phyloP scores from a whole-genome alignment of 129 eudicot species.

The Mikania micrantha region DNA sequence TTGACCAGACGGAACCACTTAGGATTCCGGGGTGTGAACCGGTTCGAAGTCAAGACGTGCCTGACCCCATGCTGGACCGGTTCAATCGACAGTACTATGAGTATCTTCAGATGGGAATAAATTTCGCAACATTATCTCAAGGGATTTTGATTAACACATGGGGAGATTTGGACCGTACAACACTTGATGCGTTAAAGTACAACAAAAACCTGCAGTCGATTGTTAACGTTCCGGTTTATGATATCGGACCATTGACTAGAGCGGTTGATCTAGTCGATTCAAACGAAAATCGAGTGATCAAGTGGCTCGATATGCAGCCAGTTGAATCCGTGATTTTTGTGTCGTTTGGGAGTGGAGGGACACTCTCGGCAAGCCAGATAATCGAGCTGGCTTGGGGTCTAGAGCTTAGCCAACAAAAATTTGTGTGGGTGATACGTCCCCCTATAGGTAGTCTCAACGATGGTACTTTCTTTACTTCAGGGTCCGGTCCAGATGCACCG shows the following conservation, averaged over 20 bases:
- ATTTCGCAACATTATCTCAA: conserved; percentile 19
- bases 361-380: conserved; percentile 25
- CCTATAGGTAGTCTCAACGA: conserved; percentile 5
- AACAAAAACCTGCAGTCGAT: conserved; percentile 16
- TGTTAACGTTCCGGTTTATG: conserved; percentile 47
- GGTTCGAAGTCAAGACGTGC: conserved; percentile 43
- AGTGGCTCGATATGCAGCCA: conserved; percentile 59
- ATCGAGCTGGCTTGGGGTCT: conserved; percentile 46
- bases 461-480: conserved; percentile 11
- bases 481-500: background rate
- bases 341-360: conserved; percentile 51
- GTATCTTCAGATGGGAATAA: conserved; percentile 26
- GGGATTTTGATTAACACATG: conserved; percentile 58
- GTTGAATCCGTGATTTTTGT: conserved; percentile 39
- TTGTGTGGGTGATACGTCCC: conserved; percentile 43
- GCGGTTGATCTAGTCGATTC: conserved; percentile 14
- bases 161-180: conserved; percentile 39
- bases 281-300: conserved; percentile 8
- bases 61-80: conserved; percentile 56
- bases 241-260: conserved; percentile 51
- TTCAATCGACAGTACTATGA: conserved; percentile 30
- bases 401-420: conserved; percentile 40
- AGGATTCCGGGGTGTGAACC: conserved; percentile 53
- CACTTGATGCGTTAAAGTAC: conserved; percentile 26
- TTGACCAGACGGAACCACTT: conserved; percentile 37